Evolutionary conservation across 1,284 basidiomycete species (phyloP), one percentile per base, ranked within the genome.

Genomic region (Cryptococcus jaspeensis): DNA sequence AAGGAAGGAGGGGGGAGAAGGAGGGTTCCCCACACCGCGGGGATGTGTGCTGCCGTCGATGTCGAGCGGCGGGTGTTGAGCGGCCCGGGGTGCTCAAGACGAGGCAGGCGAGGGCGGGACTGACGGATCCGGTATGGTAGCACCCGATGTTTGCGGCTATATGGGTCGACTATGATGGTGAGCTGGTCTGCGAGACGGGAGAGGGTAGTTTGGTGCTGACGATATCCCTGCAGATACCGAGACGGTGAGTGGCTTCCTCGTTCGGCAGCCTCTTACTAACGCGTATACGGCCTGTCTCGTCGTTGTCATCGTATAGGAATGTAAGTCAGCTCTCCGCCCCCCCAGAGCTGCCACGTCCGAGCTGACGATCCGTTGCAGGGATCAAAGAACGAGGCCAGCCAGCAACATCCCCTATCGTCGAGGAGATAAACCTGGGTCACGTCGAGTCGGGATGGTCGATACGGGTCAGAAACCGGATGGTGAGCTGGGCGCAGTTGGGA

Each of bases 351-450:
- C 11, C 28, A 37, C 20, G 16, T 36, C n/a, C 9, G 18, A 20
- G 41, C 51, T 52, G 51, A 52, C 28, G 4, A 9, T 20, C 4
- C 32, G 12, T 54, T 3, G 12, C 44, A 72, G 72, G 72, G 72
- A 73, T 73, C 65, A 76, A 76, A 64, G 74, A 76, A 56, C 53
- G 74, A 35, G 72, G 73, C 18, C 74, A 76, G 51, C 74, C 74
- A 8, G 74, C 74, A 22, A 76, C 74, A n/a, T 70, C 70, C 0
- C 74, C 74, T 8, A 76, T 76, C 20, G 72, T 74, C 16, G 74
- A 76, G 57, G 74, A 76, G 50, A 46, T 76, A 45, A 71, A 76
- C 52, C 53, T 76, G 32, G 74, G 74, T 13, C 70, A 76, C 57
- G 65, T 74, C 11, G 74, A 76, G 52, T 69, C 74, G 6, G 73